Percentiles rank a stretch among this genome's conserved stretches.
phyloP scores from a whole-genome alignment of 148 eudicot genomes.

The Rhododendron henanense region DNA sequence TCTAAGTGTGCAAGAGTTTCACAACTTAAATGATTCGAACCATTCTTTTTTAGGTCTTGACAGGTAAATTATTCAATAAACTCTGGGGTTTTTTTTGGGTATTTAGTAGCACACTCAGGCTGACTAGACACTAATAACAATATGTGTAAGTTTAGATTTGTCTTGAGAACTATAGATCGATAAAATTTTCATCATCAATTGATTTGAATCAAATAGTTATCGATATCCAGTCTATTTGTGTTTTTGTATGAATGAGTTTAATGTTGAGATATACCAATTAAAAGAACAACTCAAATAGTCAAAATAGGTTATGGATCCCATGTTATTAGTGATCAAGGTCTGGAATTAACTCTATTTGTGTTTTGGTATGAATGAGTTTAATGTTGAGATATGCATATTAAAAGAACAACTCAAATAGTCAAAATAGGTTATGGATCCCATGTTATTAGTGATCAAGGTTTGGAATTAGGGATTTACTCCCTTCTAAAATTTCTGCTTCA shows the following conservation, averaged over 20 bases:
- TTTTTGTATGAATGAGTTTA: background rate
- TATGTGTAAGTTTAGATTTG: background rate
- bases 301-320: background rate
- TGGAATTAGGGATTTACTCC: background rate
- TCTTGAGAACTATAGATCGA: background rate
- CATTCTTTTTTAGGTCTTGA: too few species aligned
- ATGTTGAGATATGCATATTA: background rate
- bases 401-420: background rate
- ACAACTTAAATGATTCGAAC: background rate
- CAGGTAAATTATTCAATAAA: too few species aligned
- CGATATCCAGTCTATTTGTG: background rate
- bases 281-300: background rate
- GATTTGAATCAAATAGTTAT: background rate
- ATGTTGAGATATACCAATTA: background rate
- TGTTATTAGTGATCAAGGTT: background rate
- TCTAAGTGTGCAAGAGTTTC: background rate
- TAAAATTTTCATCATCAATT: background rate
- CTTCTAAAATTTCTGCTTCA: too few species aligned
- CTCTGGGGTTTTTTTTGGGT: too few species aligned
- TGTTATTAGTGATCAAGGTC: background rate
- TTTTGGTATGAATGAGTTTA: background rate
- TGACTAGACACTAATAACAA: background rate
- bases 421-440: background rate
- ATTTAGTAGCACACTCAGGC: too few species aligned
- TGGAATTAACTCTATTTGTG: background rate